Evolutionary conservation across 2,329 filamentous ascomycete genomes (phyloP), one percentile per base, ranked within the genome.

Genomic region (Canariomyces notabilis): DNA sequence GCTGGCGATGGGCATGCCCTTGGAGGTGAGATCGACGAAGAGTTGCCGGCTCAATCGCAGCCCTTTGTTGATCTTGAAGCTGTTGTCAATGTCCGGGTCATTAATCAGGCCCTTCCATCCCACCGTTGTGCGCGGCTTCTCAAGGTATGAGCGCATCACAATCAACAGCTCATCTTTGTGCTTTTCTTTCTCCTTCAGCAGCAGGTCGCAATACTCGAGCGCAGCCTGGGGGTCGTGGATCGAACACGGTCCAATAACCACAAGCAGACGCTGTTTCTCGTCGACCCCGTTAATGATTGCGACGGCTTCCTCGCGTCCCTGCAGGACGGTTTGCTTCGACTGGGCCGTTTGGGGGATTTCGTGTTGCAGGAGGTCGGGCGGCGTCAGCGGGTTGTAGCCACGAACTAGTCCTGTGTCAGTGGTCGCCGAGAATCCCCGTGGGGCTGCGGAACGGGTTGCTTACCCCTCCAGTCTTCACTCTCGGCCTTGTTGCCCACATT

Each of bases 61-160:
- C 16, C 93, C 93, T 76, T 97, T 97, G 77, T 97, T 97, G 73
- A 98, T 97, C 72, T 96, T 83, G 85, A 95, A 97, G 68, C 86
- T 93, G 67, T 95, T 91, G 69, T 97, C 90, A 64, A 98, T 95
- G 63, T 97, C 91, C 2, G 93, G 93, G 69, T 98, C 93, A 67
- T 98, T 97, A 73, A 98, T 95, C 59, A 98, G 74, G 40, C 93
- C 93, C 75, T 98, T 98, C 93, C 93, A 98, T 58, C 93, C 93
- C 21, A 98, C 89, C 0, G 93, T 98, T 21, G 93, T 98, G 55
- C 93, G 83, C 18, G 93, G 93, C 77, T 98, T 98, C 77, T 98
- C 93, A 50, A 98, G 82, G 79, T 98, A 98, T 54, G 89, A 87
- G 59, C 93, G 87, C 93, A 98, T 98, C 52, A 98, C 85, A 58